Conservation (phyloP, 345 rosid genomes). For the Acer yangbiense region DNA sequence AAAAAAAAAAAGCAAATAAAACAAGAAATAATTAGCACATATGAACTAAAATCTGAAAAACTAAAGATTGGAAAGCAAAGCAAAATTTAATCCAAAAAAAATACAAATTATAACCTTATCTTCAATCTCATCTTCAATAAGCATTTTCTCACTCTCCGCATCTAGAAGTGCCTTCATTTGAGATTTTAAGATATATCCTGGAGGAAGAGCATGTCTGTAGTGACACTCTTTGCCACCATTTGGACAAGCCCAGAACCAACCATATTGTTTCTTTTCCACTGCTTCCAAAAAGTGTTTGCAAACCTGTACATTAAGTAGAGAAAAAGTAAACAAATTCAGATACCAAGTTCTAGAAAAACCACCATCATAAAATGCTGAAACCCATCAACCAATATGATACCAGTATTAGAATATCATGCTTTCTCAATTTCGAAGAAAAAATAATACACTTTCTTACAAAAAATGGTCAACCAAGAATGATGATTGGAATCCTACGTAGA, state of each 20-base stretch:
- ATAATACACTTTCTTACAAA: neutral
- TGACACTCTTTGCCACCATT: slow-evolving; percentile 87
- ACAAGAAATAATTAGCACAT: neutral
- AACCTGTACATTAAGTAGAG: slow-evolving; percentile 45
- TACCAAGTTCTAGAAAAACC: neutral
- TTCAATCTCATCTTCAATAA: slow-evolving; percentile 93
- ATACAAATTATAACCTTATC: slow-evolving; percentile 54
- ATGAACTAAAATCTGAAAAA: neutral
- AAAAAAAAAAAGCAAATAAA: neutral
- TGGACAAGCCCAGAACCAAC: slow-evolving; percentile 97
- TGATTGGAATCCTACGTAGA: neutral
- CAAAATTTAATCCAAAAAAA: slow-evolving; percentile 3
- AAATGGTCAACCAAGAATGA: neutral
- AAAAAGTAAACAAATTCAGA: slow-evolving; percentile 17
- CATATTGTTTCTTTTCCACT: slow-evolving; percentile 96
- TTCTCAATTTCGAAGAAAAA: neutral
- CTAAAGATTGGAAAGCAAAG: neutral
- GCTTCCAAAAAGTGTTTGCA: slow-evolving; percentile 96
- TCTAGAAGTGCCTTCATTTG: slow-evolving; percentile 97
- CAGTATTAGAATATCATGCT: neutral
- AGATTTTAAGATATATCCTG: slow-evolving; percentile 87
- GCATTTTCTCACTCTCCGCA: slow-evolving; percentile 73
- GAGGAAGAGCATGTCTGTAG: slow-evolving; percentile 97
- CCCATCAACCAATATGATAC: neutral
- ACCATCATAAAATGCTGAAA: neutral